Evolutionary conservation across 169 alveolate genomes (phyloP).

Genomic region (Eimeria sp.): DNA sequence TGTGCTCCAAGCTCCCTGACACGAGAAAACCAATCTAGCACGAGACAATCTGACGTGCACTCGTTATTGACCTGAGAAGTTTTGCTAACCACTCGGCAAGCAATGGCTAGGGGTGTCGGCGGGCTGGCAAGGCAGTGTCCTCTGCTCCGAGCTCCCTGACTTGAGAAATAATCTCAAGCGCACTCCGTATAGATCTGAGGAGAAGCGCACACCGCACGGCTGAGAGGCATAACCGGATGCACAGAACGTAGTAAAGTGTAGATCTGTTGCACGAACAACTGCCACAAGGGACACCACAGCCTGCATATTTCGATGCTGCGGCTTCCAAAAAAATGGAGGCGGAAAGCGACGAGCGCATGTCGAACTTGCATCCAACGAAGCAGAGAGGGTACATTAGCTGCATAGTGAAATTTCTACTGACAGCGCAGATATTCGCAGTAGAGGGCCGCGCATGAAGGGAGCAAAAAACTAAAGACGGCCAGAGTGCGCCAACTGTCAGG

Average conservation of each 20-base stretch:
- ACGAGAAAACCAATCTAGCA: too few species aligned
- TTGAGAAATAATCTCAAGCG: slow-evolving; percentile 57
- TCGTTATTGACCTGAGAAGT: too few species aligned
- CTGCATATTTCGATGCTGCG: neutral
- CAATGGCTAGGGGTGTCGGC: slow-evolving; percentile 10
- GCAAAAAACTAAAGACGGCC: neutral
- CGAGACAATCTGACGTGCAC: too few species aligned
- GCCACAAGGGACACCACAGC: neutral
- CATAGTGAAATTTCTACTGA: neutral
- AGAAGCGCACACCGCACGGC: neutral
- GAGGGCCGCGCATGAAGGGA: neutral
- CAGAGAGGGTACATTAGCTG: neutral
- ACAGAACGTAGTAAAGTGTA: neutral
- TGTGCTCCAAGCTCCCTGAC: too few species aligned
- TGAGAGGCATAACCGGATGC: neutral
- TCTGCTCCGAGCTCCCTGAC: slow-evolving; percentile 59
- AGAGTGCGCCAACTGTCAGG: neutral
- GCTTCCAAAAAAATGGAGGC: neutral
- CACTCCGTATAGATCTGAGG: slow-evolving; percentile 56
- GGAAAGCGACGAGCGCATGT: neutral
- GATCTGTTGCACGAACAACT: neutral
- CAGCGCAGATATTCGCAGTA: neutral
- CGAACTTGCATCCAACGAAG: neutral
- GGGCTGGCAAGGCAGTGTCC: slow-evolving; percentile 40
- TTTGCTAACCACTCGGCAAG: too few species aligned